Conservation (phyloP, 2,329 filamentous ascomycete species). For the Trichothecium roseum region DNA sequence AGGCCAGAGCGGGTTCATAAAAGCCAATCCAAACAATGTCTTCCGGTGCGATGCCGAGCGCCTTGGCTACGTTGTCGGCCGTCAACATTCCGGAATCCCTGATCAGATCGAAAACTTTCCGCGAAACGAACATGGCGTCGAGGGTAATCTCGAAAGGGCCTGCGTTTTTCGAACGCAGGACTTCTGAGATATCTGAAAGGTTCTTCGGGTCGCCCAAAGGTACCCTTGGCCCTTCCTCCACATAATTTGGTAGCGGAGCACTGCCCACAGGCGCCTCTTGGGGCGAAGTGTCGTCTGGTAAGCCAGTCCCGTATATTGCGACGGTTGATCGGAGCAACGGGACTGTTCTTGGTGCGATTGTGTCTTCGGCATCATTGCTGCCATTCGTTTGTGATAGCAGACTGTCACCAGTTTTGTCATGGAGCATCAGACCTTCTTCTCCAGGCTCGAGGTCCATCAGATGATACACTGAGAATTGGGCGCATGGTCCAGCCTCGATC, state of each 20-base stretch:
- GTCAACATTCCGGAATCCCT: constrained; percentile 22
- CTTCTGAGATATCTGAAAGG: constrained; percentile 21
- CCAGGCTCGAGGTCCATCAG: constrained; percentile 28
- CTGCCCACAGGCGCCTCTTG: too few relatives aligned
- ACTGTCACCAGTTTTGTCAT: background rate
- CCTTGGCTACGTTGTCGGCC: background rate
- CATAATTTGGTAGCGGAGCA: constrained; percentile 19
- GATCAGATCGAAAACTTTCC: constrained; percentile 20
- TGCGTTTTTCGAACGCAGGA: constrained; percentile 36
- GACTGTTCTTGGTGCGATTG: constrained; percentile 4
- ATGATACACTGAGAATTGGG: constrained; percentile 37
- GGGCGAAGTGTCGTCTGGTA: too few relatives aligned
- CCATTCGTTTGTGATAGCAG: constrained; percentile 1
- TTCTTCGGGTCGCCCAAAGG: constrained; percentile 7
- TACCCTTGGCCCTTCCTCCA: constrained; percentile 35
- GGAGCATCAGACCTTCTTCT: constrained; percentile 11
- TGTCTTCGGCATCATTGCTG: background rate
- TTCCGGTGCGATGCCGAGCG: background rate
- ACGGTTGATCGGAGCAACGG: constrained; percentile 17
- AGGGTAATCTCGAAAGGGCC: constrained; percentile 39
- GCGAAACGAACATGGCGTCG: constrained; percentile 33
- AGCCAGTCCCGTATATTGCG: too few relatives aligned
- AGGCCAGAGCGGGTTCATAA: constrained; percentile 35
- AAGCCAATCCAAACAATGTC: constrained; percentile 25
- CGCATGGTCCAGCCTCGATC: constrained; percentile 21